Percentiles rank a stretch among this genome's conserved stretches.
Conservation (phyloP, 116 monocot species). For the Phalaenopsis hybrid region DNA sequence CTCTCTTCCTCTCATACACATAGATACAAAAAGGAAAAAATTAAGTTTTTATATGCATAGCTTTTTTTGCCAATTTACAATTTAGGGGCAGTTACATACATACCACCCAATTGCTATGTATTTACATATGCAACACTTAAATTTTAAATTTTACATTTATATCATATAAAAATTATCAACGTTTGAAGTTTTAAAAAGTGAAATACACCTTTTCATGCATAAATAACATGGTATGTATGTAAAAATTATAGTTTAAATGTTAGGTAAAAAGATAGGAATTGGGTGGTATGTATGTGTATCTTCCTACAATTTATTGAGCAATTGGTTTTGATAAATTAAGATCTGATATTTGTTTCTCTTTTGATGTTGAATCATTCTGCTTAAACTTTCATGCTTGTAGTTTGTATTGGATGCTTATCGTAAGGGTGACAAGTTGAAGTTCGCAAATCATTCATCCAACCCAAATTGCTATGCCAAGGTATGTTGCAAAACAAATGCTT, state of each 20-base stretch:
- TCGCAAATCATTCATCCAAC: slow-evolving; percentile 96
- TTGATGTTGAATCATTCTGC: not conserved
- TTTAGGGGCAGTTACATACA: no score
- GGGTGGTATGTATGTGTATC: no score
- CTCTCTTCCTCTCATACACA: not conserved
- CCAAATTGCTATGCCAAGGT: slow-evolving; percentile 99
- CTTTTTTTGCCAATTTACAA: not conserved
- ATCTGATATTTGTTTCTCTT: not conserved
- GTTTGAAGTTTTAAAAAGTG: no score
- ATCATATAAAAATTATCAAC: no score
- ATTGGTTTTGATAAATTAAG: not conserved
- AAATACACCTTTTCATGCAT: no score
- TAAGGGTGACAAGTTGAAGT: slow-evolving; percentile 95
- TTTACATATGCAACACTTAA: no score
- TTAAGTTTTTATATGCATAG: not conserved
- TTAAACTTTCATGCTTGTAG: slow-evolving; percentile 26
- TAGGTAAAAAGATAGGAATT: no score
- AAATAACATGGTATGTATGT: no score
- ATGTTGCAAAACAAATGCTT: not conserved
- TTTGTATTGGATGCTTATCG: slow-evolving; percentile 96
- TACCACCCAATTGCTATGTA: no score
- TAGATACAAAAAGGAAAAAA: not conserved
- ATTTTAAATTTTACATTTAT: no score
- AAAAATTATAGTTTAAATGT: no score
- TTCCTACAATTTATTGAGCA: not conserved